Conservation (phyloP, 306 rosid species). For the Dryas octopetala region DNA sequence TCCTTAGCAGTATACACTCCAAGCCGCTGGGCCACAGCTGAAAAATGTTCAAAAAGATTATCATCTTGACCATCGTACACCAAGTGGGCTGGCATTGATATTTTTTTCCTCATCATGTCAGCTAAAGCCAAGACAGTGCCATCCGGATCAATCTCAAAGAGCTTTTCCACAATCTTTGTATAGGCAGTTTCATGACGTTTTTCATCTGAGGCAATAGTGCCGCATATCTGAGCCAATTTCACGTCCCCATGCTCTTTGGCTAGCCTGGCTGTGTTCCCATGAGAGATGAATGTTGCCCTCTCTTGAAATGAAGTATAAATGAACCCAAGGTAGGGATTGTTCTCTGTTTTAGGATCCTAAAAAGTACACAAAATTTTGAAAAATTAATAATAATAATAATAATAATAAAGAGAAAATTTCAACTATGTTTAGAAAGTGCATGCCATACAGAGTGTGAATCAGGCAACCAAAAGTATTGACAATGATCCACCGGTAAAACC, state of each 20-base stretch:
- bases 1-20: conserved; percentile 56
- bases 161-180: conserved; percentile 63
- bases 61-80: conserved; percentile 50
- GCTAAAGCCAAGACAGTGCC: conserved; percentile 54
- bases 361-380: not conserved
- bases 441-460: not conserved
- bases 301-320: conserved; percentile 63
- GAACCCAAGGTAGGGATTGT: conserved; percentile 57
- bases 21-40: conserved; percentile 50
- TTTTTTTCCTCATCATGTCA: conserved; percentile 59
- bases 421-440: not conserved
- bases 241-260: conserved; percentile 56
- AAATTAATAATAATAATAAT: not conserved
- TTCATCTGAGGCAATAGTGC: conserved; percentile 56
- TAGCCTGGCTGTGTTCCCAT: conserved; percentile 58
- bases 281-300: conserved; percentile 62
- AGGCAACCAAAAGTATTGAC: not conserved
- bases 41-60: conserved; percentile 44
- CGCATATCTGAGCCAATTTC: conserved; percentile 55
- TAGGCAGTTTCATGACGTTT: conserved; percentile 57
- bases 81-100: conserved; percentile 61
- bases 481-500: too few relatives aligned
- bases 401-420: not conserved
- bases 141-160: conserved; percentile 54
- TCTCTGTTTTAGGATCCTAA: conserved; percentile 56